These are phyloP conservation scores for Neoboletus brunneissimus DNA, from an alignment of 768 basidiomycete genomes.

Conservation along the genomic window DNA sequence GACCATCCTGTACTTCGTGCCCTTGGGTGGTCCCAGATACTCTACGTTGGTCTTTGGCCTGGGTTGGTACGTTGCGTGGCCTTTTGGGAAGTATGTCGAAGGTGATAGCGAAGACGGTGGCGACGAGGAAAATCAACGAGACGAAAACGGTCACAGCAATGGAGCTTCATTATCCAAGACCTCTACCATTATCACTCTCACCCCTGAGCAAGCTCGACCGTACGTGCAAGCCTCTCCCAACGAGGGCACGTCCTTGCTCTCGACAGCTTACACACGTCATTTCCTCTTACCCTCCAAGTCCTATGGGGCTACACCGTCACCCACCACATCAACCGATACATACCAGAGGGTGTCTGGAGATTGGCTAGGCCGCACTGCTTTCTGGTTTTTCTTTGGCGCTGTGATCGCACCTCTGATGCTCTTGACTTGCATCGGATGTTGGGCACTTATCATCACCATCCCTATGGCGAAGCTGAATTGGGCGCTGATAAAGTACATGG, in stretches of 20 bases:
- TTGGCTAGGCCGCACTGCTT: constrained; percentile 69
- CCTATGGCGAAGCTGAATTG: constrained; percentile 98
- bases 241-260: constrained; percentile 51
- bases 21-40: constrained; percentile 81
- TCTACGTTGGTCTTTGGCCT: constrained; percentile 85
- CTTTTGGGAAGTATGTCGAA: constrained; percentile 98
- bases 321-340: constrained; percentile 22
- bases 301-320: constrained; percentile 59
- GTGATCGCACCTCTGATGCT: constrained; percentile 90
- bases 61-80: constrained; percentile 97
- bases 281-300: constrained; percentile 51
- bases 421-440: constrained; percentile 84
- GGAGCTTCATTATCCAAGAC: constrained; percentile 39
- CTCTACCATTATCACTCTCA: constrained; percentile 44
- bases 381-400: constrained; percentile 74
- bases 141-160: constrained; percentile 16
- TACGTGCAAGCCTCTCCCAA: constrained; percentile 22
- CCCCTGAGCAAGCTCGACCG: constrained; percentile 20
- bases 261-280: constrained; percentile 29
- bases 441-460: constrained; percentile 92
- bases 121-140: constrained; percentile 39
- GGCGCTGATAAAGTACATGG: constrained; percentile 86
- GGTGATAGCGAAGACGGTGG: constrained; percentile 53
- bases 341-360: constrained; percentile 36
- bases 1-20: constrained; percentile 64